Percentiles rank a stretch among this genome's conserved stretches.
Evolutionary conservation across 768 basidiomycete species (phyloP).

Genomic region (Mycena polygramma): DNA sequence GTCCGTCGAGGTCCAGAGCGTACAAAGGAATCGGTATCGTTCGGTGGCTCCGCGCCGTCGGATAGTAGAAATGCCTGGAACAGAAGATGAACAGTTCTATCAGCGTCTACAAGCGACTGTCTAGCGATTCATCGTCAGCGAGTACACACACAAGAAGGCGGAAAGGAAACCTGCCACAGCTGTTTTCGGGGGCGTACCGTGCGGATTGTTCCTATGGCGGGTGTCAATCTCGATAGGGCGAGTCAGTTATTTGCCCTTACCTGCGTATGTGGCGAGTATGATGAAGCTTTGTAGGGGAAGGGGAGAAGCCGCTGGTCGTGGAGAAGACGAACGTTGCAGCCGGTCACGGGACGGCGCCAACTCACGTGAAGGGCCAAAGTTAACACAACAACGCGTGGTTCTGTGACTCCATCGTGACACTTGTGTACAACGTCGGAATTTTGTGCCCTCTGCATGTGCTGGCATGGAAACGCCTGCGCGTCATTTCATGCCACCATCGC

Average conservation of each 20-base stretch:
- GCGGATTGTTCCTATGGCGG: background rate
- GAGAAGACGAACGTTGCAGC: constrained; percentile 20
- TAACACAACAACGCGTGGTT: background rate
- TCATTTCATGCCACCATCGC: too few species aligned
- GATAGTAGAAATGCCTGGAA: background rate
- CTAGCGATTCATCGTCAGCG: background rate
- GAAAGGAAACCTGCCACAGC: background rate
- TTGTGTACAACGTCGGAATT: too few species aligned
- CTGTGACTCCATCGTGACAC: too few species aligned
- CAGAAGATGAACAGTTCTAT: too few species aligned
- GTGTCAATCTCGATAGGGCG: background rate
- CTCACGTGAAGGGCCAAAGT: background rate
- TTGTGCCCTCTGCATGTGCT: too few species aligned
- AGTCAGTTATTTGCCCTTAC: background rate
- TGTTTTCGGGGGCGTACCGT: background rate
- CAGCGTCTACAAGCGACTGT: background rate
- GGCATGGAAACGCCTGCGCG: too few species aligned
- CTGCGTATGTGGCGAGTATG: background rate
- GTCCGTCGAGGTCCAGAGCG: background rate
- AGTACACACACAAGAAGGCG: too few species aligned
- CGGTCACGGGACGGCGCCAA: constrained; percentile 7
- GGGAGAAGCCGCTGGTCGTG: constrained; percentile 2
- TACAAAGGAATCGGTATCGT: background rate
- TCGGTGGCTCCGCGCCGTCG: background rate
- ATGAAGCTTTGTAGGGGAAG: background rate